A percentile compares a stretch with the other conserved stretches of the same genome.
Conservation (phyloP, 306 rosid species). For the Cucumis cinereus region DNA sequence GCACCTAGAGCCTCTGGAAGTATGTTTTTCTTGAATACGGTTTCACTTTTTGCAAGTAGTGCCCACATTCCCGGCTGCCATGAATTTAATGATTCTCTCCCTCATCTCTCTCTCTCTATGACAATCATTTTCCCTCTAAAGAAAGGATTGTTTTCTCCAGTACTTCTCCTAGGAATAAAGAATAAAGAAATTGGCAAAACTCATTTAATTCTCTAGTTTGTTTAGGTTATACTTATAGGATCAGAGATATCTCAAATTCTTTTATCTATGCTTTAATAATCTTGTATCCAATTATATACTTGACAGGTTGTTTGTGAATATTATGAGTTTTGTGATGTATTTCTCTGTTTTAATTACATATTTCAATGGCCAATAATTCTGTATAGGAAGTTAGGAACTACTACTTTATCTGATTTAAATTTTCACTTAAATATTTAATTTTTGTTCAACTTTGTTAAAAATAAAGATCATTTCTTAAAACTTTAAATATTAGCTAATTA, state of each 20-base stretch:
- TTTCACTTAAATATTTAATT: not conserved
- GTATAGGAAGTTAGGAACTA: not conserved
- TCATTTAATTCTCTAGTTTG: not conserved
- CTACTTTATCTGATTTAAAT: not conserved
- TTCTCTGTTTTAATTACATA: not conserved
- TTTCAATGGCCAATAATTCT: not conserved
- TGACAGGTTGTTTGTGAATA: not conserved
- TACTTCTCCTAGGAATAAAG: not conserved
- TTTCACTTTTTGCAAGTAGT: not conserved
- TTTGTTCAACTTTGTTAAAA: not conserved
- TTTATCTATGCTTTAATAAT: not conserved
- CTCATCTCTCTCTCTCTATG: not conserved
- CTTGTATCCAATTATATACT: not conserved
- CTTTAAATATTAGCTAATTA: not conserved
- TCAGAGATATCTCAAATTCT: not conserved
- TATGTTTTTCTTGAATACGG: conserved; percentile 14
- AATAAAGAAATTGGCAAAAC: not conserved
- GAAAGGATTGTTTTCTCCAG: not conserved
- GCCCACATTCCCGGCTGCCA: not conserved
- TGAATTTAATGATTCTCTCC: not conserved
- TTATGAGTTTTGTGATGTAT: not conserved
- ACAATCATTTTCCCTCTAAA: not conserved
- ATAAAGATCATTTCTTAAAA: not conserved
- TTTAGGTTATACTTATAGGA: not conserved
- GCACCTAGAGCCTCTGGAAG: conserved; percentile 89